A percentile compares a stretch with the other conserved stretches of the same genome.
phyloP scores from a whole-genome alignment of 441 rosid genomes.

The Erodium trifolium region DNA sequence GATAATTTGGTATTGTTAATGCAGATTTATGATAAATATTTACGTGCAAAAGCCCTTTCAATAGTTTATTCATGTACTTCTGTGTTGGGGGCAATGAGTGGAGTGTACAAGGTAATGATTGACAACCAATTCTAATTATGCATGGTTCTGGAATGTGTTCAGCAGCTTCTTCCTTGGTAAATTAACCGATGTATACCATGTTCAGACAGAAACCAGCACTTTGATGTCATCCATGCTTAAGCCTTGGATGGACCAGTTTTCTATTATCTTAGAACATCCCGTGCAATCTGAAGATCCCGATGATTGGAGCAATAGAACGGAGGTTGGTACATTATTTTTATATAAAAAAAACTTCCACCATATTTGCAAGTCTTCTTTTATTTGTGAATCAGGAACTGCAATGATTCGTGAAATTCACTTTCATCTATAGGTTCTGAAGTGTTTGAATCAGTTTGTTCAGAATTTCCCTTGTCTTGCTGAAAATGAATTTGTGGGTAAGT shows the following conservation, averaged over 20 bases:
- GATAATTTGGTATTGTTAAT: conserved; percentile 18
- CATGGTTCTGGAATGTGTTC: conserved; percentile 16
- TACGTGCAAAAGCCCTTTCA: conserved; percentile 74
- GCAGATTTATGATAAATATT: conserved; percentile 69
- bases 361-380: neutral
- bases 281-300: conserved; percentile 83
- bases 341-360: conserved; percentile 14
- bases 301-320: conserved; percentile 91
- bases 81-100: conserved; percentile 77
- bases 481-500: conserved; percentile 65
- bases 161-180: conserved; percentile 25
- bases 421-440: conserved; percentile 63
- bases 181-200: conserved; percentile 30
- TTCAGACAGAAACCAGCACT: conserved; percentile 65
- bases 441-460: conserved; percentile 85
- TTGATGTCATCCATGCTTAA: conserved; percentile 57
- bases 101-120: conserved; percentile 62
- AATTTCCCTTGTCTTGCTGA: conserved; percentile 65
- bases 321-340: conserved; percentile 41
- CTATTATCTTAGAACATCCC: conserved; percentile 60
- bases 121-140: conserved; percentile 11
- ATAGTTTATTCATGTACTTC: conserved; percentile 74
- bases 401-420: conserved; percentile 12
- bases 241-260: conserved; percentile 69
- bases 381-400: conserved; percentile 1